phyloP scores from a whole-genome alignment of 352 stramenopile genomes.

The Phytophthora sojae region DNA sequence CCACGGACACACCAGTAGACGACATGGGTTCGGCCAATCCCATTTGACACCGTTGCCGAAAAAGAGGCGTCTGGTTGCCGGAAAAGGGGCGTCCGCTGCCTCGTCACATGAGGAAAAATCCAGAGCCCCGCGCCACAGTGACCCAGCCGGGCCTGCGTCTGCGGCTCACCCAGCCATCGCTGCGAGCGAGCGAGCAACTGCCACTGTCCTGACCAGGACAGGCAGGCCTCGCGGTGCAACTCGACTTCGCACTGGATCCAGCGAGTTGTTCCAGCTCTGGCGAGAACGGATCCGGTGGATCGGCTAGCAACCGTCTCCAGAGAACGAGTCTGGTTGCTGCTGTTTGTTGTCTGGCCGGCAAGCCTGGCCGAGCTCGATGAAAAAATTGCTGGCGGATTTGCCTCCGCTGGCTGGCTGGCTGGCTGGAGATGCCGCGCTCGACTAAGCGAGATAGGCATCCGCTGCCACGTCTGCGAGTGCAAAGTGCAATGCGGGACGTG shows the following conservation, averaged over 20 bases:
- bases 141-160: slow-evolving; percentile 3
- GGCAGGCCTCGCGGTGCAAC: slow-evolving; percentile 19
- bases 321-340: no score
- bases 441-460: neutral
- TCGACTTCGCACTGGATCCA: slow-evolving; percentile 24
- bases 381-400: slow-evolving; percentile 21
- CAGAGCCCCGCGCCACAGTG: slow-evolving; percentile 12
- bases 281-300: neutral
- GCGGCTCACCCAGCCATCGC: slow-evolving; percentile 10
- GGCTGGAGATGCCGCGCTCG: neutral
- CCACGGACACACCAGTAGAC: slow-evolving; percentile 11
- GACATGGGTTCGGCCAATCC: slow-evolving; percentile 34
- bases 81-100: slow-evolving; percentile 14
- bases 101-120: slow-evolving; percentile 42
- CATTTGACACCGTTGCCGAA: slow-evolving; percentile 23
- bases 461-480: slow-evolving; percentile 7
- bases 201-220: neutral
- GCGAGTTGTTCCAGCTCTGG: slow-evolving; percentile 13
- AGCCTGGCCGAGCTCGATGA: slow-evolving; percentile 7
- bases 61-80: slow-evolving; percentile 6
- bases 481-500: slow-evolving; percentile 15
- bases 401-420: no score
- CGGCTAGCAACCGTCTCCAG: no score
- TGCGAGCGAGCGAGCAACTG: slow-evolving; percentile 13
- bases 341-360: no score